These are phyloP conservation scores for Emericellopsis terricola DNA, from an alignment of 495 filamentous ascomycete genomes.

Conservation along the genomic window DNA sequence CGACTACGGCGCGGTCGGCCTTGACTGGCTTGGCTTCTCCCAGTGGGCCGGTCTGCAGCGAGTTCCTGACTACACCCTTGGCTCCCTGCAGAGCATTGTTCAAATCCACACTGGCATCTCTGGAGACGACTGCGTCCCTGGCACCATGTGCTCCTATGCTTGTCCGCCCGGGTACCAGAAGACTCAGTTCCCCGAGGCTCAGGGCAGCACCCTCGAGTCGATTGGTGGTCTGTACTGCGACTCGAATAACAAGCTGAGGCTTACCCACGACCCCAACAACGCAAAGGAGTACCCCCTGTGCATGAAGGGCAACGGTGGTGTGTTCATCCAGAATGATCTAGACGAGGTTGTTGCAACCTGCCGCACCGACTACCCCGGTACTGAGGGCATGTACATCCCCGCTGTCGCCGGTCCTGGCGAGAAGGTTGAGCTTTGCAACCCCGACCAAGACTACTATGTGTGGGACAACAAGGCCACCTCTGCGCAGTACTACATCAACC, in stretches of 20 bases:
- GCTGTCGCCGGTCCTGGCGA: constrained; percentile 37
- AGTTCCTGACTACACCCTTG: constrained; percentile 19
- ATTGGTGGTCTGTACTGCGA: constrained; percentile 80
- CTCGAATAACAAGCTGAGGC: constrained; percentile 49
- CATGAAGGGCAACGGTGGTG: constrained; percentile 48
- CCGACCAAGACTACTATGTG: constrained; percentile 55
- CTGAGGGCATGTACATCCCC: constrained; percentile 71
- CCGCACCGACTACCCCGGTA: constrained; percentile 91
- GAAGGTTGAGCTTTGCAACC: constrained; percentile 48
- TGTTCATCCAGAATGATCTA: constrained; percentile 59
- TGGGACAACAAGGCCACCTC: constrained; percentile 62
- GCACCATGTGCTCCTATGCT: constrained; percentile 77
- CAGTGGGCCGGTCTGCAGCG: constrained; percentile 73
- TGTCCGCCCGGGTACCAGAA: constrained; percentile 88
- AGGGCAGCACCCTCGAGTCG: constrained; percentile 72
- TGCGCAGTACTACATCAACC: constrained; percentile 96
- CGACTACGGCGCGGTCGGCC: constrained; percentile 58
- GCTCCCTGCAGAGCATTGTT: constrained; percentile 16
- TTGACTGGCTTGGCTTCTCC: constrained; percentile 46
- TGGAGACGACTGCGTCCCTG: constrained; percentile 37
- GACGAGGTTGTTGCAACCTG: constrained; percentile 50
- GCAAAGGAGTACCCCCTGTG: too few relatives aligned
- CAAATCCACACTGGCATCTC: constrained; percentile 45
- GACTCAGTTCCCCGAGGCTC: constrained; percentile 69
- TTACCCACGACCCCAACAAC: constrained; percentile 46